These are phyloP conservation scores for Hypoxylon sp. DNA, from an alignment of 2,329 filamentous ascomycete genomes.

Conservation along the genomic window DNA sequence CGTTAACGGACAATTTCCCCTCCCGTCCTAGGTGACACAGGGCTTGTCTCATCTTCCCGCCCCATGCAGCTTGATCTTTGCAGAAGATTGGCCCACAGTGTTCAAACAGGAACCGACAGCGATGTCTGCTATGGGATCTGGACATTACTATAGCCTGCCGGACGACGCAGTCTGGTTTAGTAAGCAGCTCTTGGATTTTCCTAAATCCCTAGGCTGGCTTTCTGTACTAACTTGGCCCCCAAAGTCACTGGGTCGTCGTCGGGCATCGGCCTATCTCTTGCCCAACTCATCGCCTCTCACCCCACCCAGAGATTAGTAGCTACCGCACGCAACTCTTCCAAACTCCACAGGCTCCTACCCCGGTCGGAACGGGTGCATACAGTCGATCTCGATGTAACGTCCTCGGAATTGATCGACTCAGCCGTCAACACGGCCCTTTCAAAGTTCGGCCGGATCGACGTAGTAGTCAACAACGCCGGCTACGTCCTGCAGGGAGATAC, in stretches of 20 bases:
- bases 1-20: neutral
- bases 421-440: conserved; percentile 28
- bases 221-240: conserved; percentile 31
- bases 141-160: conserved; percentile 32
- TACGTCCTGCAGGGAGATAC: conserved; percentile 39
- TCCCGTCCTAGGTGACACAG: neutral
- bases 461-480: conserved; percentile 32
- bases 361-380: conserved; percentile 24
- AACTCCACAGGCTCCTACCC: conserved; percentile 1
- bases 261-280: conserved; percentile 62
- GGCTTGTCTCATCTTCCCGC: neutral
- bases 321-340: conserved; percentile 56
- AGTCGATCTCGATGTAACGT: conserved; percentile 42
- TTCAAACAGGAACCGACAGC: neutral
- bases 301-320: conserved; percentile 61
- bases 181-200: conserved; percentile 8
- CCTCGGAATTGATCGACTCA: conserved; percentile 33
- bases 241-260: conserved; percentile 65
- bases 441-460: conserved; percentile 43
- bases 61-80: neutral
- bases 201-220: neutral
- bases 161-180: conserved; percentile 44
- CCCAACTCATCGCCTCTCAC: conserved; percentile 56
- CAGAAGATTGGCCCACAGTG: neutral
- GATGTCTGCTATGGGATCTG: neutral